Percentiles rank a stretch among this genome's conserved stretches.
These are phyloP conservation scores for Gossypium bickii DNA, from an alignment of 345 rosid genomes.

Conservation along the genomic window DNA sequence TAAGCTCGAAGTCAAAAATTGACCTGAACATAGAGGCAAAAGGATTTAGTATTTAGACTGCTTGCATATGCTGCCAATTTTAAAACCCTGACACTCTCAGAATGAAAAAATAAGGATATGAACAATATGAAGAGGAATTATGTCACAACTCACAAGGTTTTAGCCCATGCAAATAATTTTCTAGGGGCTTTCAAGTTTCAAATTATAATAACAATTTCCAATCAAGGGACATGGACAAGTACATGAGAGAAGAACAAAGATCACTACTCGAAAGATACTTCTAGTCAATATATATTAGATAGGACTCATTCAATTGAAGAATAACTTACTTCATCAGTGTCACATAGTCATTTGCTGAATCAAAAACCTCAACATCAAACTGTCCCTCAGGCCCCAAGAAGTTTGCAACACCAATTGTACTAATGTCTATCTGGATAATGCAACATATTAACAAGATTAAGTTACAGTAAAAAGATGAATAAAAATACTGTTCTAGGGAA, in stretches of 20 bases:
- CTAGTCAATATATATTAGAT: background rate
- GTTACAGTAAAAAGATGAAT: background rate
- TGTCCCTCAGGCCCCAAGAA: slow-evolving; percentile 81
- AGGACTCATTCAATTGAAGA: background rate
- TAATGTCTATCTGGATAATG: slow-evolving; percentile 66
- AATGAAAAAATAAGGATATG: background rate
- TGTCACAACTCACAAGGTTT: background rate
- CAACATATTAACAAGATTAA: slow-evolving; percentile 7
- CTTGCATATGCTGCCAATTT: background rate
- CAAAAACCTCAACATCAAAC: slow-evolving; percentile 94
- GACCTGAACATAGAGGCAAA: slow-evolving; percentile 46
- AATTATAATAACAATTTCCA: background rate
- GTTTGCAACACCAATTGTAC: slow-evolving; percentile 56
- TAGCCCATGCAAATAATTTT: background rate
- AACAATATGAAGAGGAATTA: slow-evolving; percentile 6
- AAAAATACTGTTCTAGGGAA: background rate
- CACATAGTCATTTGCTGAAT: slow-evolving; percentile 86
- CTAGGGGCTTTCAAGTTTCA: background rate
- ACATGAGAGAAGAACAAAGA: background rate
- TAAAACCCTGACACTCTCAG: background rate
- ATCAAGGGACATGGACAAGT: background rate
- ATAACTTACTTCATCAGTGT: slow-evolving; percentile 81
- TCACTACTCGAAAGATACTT: slow-evolving; percentile 1
- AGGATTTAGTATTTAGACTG: slow-evolving; percentile 1
- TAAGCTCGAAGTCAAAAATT: slow-evolving; percentile 84